Base-by-base conservation (phyloP, 1,284 basidiomycete species). In the Pseudozyma sp. region DNA sequence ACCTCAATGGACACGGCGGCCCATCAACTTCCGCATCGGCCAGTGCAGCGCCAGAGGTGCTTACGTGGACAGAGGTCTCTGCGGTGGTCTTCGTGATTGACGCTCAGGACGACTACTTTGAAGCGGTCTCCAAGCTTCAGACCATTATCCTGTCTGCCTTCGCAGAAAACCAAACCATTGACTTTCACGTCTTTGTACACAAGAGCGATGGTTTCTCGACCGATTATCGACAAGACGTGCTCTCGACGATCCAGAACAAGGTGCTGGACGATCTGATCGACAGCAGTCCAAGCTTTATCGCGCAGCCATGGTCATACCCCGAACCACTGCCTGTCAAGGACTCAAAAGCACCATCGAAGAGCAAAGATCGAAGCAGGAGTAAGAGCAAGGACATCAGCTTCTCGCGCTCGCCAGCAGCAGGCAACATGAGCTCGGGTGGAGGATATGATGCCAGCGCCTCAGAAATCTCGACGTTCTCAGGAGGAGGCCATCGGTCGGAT, bases 141-240 rank as follows among this genome's bases (percentile, higher is more conserved):
- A 54, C 65, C 34, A 79, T 86, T 42, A 83, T 86, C 55, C 76
- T 86, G n/a, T 77, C 78, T 14, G 85, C 85, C 0, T 86, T 91
- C 81, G 88, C 90, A 44, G 89, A 91, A 50, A 94, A 94, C 81
- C 92, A 91, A 7, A 87, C 88, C 48, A 90, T 96, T 67, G 91
- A 91, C 68, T 89, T 98, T 49, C 94, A 97, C 84, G 91, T 98
- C 25, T 97, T 99, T 81, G 92, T 97, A 16, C 96, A 99, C 87
- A 99, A 99, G 86, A 92, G 94, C 16, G 96, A 98, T 85, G 92
- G 92, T 44, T 87, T 96, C 64, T 91, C 93, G 60, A 94, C 95
- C 77, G 96, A 97, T 79, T 95, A 97, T 84, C 91, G 94, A 79
- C 90, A 92, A 68, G 82, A 83, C 40, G 83, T 80, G 5, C 76